These are phyloP conservation scores for Penstemon eatonii DNA, from an alignment of 257 asterid genomes.

Conservation along the genomic window DNA sequence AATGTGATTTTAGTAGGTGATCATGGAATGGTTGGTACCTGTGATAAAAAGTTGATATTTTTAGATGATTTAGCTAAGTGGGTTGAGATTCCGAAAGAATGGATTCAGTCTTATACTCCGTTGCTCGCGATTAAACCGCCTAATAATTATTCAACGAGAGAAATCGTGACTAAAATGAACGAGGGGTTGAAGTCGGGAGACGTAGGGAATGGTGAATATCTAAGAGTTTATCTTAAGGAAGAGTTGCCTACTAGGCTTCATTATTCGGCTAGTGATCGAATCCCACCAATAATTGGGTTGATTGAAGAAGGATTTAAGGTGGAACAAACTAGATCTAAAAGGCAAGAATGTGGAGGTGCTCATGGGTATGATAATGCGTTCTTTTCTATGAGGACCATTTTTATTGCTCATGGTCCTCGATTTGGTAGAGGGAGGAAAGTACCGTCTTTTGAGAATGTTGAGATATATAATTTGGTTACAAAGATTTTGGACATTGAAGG, in stretches of 20 bases:
- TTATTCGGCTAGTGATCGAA: constrained; percentile 52
- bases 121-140: constrained; percentile 63
- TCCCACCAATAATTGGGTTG: constrained; percentile 66
- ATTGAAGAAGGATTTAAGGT: constrained; percentile 63
- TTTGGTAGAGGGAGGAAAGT: constrained; percentile 57
- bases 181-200: constrained; percentile 63
- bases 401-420: constrained; percentile 74
- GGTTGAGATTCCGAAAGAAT: constrained; percentile 50
- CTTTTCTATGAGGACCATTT: constrained; percentile 77
- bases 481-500: constrained; percentile 52
- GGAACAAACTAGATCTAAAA: constrained; percentile 43
- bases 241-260: constrained; percentile 66
- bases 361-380: constrained; percentile 75
- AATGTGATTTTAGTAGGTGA: constrained; percentile 62
- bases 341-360: constrained; percentile 74
- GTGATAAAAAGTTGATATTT: constrained; percentile 61
- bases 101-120: constrained; percentile 66
- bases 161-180: constrained; percentile 58
- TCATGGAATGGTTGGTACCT: constrained; percentile 82
- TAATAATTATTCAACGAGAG: constrained; percentile 31
- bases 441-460: constrained; percentile 68
- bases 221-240: constrained; percentile 65
- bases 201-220: constrained; percentile 51
- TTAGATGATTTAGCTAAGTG: constrained; percentile 57
- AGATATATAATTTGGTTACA: constrained; percentile 69